Percentiles rank a stretch among this genome's conserved stretches.
Evolutionary conservation across 495 filamentous ascomycete genomes (phyloP).

Genomic region (Geoglossum glabrum): DNA sequence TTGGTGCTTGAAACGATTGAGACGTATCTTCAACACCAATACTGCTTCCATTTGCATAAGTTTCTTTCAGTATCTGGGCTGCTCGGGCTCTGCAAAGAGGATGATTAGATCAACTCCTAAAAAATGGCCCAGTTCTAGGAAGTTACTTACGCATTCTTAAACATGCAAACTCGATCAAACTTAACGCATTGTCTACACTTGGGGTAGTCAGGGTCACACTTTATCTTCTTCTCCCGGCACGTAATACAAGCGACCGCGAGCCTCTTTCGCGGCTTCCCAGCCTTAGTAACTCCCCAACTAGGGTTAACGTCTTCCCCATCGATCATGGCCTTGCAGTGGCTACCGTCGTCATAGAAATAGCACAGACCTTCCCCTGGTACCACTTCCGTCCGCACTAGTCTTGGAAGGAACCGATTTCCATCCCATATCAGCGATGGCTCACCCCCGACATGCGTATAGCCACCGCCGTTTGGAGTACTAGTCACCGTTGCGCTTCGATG

Average conservation of each 20-base stretch:
- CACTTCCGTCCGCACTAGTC: constrained; percentile 35
- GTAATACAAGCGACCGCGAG: constrained; percentile 77
- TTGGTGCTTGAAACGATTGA: not conserved
- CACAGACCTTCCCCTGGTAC: constrained; percentile 63
- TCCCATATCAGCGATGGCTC: constrained; percentile 27
- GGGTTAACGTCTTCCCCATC: constrained; percentile 77
- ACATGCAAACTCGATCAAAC: constrained; percentile 64
- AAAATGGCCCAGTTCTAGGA: not conserved
- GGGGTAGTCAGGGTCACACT: constrained; percentile 72
- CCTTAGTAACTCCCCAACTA: constrained; percentile 84
- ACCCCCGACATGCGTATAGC: not conserved
- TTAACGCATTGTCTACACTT: constrained; percentile 84
- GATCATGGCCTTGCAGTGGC: constrained; percentile 62
- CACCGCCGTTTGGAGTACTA: not conserved
- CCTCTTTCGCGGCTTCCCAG: constrained; percentile 75
- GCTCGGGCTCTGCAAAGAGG: not conserved
- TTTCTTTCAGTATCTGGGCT: not conserved
- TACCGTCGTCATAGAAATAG: constrained; percentile 77
- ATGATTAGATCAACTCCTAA: not conserved
- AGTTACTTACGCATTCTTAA: constrained; percentile 49
- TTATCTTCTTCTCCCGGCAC: constrained; percentile 92
- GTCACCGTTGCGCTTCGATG: not conserved
- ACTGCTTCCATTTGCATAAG: not conserved
- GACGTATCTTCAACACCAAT: not conserved
- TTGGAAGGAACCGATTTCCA: constrained; percentile 35